phyloP scores from a whole-genome alignment of 2,329 filamentous ascomycete species.

The Ophiostoma piceae region DNA sequence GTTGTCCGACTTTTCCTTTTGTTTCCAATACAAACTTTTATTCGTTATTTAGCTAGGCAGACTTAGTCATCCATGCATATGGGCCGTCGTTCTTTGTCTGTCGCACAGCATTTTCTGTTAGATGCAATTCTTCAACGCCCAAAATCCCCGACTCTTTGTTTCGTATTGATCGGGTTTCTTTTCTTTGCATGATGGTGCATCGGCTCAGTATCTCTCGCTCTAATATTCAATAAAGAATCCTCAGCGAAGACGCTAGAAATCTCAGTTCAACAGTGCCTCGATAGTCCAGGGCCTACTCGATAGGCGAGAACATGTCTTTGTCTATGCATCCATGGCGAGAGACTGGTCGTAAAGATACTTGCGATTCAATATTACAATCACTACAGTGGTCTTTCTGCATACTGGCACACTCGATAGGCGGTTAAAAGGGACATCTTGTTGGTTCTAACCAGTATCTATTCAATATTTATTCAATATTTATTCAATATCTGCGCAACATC shows the following conservation, averaged over 20 bases:
- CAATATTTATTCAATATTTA: constrained; percentile 1
- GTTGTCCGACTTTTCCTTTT: constrained; percentile 9
- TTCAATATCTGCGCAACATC: neutral
- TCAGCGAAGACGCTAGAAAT: neutral
- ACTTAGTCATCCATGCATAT: neutral
- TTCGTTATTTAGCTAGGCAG: neutral
- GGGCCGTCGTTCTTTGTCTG: neutral
- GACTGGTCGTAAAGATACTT: neutral
- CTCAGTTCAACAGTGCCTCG: neutral
- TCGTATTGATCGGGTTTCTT: neutral
- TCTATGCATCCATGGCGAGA: neutral
- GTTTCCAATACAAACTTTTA: neutral
- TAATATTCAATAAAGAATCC: neutral
- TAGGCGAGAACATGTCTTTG: neutral
- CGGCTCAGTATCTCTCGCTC: neutral
- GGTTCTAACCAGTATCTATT: neutral
- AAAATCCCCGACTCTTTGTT: neutral
- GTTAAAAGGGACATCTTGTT: neutral
- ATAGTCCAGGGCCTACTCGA: neutral
- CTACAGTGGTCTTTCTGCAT: neutral
- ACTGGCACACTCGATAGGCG: neutral
- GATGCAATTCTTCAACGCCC: neutral
- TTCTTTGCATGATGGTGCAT: neutral
- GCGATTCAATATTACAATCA: neutral
- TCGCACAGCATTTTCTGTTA: neutral